Evolutionary conservation across 2,329 filamentous ascomycete species (phyloP), one percentile per base, ranked within the genome.

Genomic region (Cladosporium cucumerinum): DNA sequence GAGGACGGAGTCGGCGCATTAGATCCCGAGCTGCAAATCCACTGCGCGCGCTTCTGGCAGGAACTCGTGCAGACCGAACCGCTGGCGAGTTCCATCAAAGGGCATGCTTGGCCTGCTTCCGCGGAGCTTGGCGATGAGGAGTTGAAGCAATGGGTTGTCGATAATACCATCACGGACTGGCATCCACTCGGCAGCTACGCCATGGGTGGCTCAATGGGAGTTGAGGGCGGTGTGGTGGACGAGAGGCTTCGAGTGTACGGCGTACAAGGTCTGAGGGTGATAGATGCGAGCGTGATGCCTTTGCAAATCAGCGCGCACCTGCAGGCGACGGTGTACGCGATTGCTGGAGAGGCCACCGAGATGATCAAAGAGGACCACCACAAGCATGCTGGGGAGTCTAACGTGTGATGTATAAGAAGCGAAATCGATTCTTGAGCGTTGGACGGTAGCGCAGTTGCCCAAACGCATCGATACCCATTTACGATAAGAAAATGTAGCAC

Each of bases 261-360:
- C 1, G 72, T 77, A 2, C 64, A 70, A 36, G 70, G 70, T 3
- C 65, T 79, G 54, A 71, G 78, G 21, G 74, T 78, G 2, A 71
- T 78, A 12, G 78, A 79, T 72, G 71, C 71, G 16, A 69, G 68
- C 62, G 68, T 75, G n/a, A 68, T 73, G 64, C 71, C 71, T 10
- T 65, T 72, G 51, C 69, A 71, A 34, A 54, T 71, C 39, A 65
- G 60, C 43, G 68, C 69, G 36, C 72, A 71, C 65, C 32, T 69
- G 63, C 70, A 68, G 36, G 72, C 69, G 21, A 68, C 66, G 30
- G 68, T 76, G 2, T 74, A 72, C 63, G 72, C 69, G 3, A 61
- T 75, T 62, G 73, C 72, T 68, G 79, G 75, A 68, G 81, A 81
- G 77, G 80, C 78, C 68, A 61, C 71, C 2, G 69, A 67, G 55